Conservation (phyloP, 139 green algal species). For the Picochlorum sp. region DNA sequence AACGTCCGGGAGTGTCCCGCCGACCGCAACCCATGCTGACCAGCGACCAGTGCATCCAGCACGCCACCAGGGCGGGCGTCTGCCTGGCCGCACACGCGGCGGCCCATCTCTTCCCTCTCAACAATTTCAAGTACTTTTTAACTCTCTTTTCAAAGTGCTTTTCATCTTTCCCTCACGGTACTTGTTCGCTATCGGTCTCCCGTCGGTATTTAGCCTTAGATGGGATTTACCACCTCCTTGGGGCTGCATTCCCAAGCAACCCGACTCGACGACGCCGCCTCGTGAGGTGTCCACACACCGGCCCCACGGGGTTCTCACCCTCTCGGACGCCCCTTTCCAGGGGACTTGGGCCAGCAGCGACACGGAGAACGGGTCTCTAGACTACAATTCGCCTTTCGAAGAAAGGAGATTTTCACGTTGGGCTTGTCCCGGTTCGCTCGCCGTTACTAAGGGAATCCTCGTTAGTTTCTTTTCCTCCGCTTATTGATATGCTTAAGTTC, state of each 20-base stretch:
- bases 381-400: slow-evolving; percentile 75
- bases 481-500: slow-evolving; percentile 95
- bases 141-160: slow-evolving; percentile 97
- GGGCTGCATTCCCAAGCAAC: slow-evolving; percentile 89
- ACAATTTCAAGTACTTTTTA: slow-evolving; percentile 94
- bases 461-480: slow-evolving; percentile 92
- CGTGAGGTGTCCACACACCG: slow-evolving; percentile 48
- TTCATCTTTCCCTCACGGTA: slow-evolving; percentile 95
- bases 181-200: slow-evolving; percentile 94
- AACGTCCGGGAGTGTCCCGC: slow-evolving; percentile 54
- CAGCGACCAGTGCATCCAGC: slow-evolving; percentile 60
- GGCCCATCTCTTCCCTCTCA: slow-evolving; percentile 81
- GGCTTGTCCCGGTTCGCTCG: slow-evolving; percentile 79
- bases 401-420: slow-evolving; percentile 72
- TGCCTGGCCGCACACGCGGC: slow-evolving; percentile 59
- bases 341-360: slow-evolving; percentile 48
- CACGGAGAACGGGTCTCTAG: slow-evolving; percentile 71
- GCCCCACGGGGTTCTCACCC: slow-evolving; percentile 78
- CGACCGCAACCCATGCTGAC: slow-evolving; percentile 69
- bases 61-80: slow-evolving; percentile 48
- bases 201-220: slow-evolving; percentile 90
- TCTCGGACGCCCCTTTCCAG: slow-evolving; percentile 73
- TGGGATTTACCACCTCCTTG: slow-evolving; percentile 87
- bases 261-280: slow-evolving; percentile 74
- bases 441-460: slow-evolving; percentile 86